These are phyloP conservation scores for Acephala macrosclerotiorum DNA, from an alignment of 2,329 filamentous ascomycete genomes.

Conservation along the genomic window DNA sequence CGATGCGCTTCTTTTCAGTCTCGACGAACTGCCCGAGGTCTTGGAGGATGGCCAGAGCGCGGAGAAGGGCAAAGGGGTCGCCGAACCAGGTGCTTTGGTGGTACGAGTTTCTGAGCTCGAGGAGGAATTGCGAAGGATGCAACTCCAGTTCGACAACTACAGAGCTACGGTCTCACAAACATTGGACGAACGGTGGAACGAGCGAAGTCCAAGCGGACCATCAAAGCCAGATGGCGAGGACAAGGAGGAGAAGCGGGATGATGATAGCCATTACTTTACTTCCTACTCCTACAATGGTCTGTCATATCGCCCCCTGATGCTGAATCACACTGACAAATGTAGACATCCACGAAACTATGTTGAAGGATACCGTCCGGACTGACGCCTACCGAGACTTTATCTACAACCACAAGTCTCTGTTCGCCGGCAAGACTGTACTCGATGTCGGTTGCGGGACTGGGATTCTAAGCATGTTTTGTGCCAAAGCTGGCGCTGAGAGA, in stretches of 20 bases:
- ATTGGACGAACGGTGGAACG: slow-evolving; percentile 49
- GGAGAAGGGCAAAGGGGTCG: slow-evolving; percentile 39
- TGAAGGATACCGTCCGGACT: slow-evolving; percentile 88
- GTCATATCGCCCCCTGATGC: slow-evolving; percentile 18
- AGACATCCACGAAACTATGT: slow-evolving; percentile 96
- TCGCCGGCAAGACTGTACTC: slow-evolving; percentile 84
- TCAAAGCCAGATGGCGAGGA: slow-evolving; percentile 57
- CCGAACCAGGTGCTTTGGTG: slow-evolving; percentile 38
- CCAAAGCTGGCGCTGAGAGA: slow-evolving; percentile 83
- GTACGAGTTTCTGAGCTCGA: slow-evolving; percentile 48
- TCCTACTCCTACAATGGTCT: slow-evolving; percentile 72
- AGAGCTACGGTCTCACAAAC: slow-evolving; percentile 48
- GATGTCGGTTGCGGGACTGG: slow-evolving; percentile 90
- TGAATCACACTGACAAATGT: slow-evolving; percentile 19
- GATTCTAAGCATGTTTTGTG: slow-evolving; percentile 94
- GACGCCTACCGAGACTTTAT: slow-evolving; percentile 95
- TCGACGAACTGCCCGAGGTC: slow-evolving; percentile 76
- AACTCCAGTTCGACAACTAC: slow-evolving; percentile 50
- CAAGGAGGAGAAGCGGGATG: slow-evolving; percentile 52
- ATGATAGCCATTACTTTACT: slow-evolving; percentile 67
- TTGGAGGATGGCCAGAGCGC: slow-evolving; percentile 44
- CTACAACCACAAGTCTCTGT: slow-evolving; percentile 88
- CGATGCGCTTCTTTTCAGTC: slow-evolving; percentile 84
- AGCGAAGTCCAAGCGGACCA: slow-evolving; percentile 49
- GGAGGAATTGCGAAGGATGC: slow-evolving; percentile 47